phyloP scores from a whole-genome alignment of 176 grass and related monocot species.

The Triticum turgidum region DNA sequence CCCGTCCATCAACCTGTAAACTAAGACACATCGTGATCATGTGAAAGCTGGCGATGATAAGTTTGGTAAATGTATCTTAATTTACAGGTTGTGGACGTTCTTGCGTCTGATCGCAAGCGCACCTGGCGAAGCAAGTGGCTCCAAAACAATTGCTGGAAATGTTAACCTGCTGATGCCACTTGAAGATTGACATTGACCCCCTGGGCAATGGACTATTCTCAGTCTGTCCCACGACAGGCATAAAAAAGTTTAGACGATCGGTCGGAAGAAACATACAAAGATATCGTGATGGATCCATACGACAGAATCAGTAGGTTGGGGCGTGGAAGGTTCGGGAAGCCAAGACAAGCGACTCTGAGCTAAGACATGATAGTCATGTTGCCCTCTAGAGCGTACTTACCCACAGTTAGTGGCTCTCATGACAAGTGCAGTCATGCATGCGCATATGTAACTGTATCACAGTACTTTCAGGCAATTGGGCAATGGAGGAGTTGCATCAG shows the following conservation, averaged over 20 bases:
- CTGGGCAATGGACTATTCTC: constrained; percentile 9
- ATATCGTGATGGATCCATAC: constrained; percentile 15
- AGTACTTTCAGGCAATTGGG: background rate
- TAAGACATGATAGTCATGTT: background rate
- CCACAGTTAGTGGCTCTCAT: background rate
- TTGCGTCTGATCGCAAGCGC: constrained; percentile 24
- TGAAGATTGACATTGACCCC: constrained; percentile 22
- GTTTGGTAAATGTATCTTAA: background rate
- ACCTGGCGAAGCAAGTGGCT: constrained; percentile 26
- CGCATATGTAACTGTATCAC: background rate
- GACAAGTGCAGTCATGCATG: constrained; percentile 5
- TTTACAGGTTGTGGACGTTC: background rate
- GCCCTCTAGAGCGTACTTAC: constrained; percentile 19
- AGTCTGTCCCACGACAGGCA: background rate
- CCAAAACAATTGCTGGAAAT: constrained; percentile 32
- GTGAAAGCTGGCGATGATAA: constrained; percentile 19
- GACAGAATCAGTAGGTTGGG: constrained; percentile 10
- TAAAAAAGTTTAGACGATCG: background rate
- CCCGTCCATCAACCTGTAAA: background rate
- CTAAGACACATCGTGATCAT: constrained; percentile 15
- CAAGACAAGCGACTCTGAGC: constrained; percentile 1
- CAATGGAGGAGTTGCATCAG: background rate
- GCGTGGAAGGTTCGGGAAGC: constrained; percentile 36
- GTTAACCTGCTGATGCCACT: constrained; percentile 31
- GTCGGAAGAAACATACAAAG: background rate